Base-by-base conservation (phyloP, 441 rosid genomes). In the Euphorbia celastroides region DNA sequence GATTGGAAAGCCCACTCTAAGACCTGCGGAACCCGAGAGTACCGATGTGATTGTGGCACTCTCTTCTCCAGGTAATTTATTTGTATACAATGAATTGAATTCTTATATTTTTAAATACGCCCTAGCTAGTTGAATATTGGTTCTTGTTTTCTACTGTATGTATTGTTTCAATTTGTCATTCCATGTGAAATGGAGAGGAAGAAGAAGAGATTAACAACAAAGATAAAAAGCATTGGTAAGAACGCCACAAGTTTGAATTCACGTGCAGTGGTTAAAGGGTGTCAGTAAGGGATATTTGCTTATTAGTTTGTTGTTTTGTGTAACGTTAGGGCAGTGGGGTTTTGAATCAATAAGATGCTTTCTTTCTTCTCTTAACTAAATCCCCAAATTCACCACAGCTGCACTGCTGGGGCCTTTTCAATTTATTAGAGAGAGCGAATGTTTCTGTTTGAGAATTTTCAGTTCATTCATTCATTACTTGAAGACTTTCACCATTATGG, bases 1-100 rank as follows among this genome's bases (percentile, higher is more conserved):
- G 98, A 93, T 79, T 93, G 93, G 96, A 93, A 93, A 76, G 98
- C 98, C 41, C 98, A 92, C 72, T 85, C 92, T 12, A 92, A 92
- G 65, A 92, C 90, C 32, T 92, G 98, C 60, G 98, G 98, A 65
- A 92, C 98, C 11, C 66, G 93, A 71, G 98, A 90, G 71, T 88
- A 90, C 76, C 75, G 90, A 66, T 93, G 98, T 68, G 96, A 90
- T 72, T 93, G 98, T 64, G 97, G 98, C 65, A 89, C 96, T 63
- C 87, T 90, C 72, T 93, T 90, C 77, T 90, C 98, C 11, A 86
- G 98, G 98, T 93, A 80, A 62, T 32, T 31, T n/a, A n/a, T n/a
- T n/a, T n/a, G n/a, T n/a, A n/a, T n/a, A n/a, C n/a, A n/a, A n/a
- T n/a, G n/a, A n/a, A n/a, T n/a, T n/a, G n/a, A n/a, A n/a, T n/a